Conservation (phyloP, 1,284 basidiomycete species). For the Melanopsichium pennsylvanicum region DNA sequence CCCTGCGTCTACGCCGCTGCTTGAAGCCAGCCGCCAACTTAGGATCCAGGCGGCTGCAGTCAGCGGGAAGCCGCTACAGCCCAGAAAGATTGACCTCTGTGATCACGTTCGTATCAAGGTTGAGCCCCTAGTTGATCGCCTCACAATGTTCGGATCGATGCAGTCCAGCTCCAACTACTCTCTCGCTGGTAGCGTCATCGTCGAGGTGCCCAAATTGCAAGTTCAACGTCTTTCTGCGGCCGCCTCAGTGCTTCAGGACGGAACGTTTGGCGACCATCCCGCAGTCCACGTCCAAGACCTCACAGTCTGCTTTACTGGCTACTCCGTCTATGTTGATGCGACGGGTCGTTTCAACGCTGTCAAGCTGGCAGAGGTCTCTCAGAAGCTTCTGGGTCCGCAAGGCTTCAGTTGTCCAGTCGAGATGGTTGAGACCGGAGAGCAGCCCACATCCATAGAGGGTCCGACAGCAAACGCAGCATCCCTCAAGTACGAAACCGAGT, state of each 20-base stretch:
- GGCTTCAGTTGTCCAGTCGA: conserved; percentile 28
- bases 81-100: conserved; percentile 20
- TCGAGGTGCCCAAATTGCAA: conserved; percentile 37
- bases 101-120: conserved; percentile 27
- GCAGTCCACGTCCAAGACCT: conserved; percentile 47
- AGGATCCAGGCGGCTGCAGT: conserved; percentile 9
- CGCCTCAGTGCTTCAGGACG: conserved; percentile 18
- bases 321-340: conserved; percentile 60
- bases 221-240: conserved; percentile 24
- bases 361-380: conserved; percentile 47
- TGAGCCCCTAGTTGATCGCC: conserved; percentile 46
- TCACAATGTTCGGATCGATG: conserved; percentile 64
- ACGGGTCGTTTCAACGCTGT: conserved; percentile 59
- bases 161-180: conserved; percentile 64
- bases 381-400: conserved; percentile 50
- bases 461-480: not conserved
- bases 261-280: conserved; percentile 9
- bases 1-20: conserved; percentile 27
- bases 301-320: conserved; percentile 53
- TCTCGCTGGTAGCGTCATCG: conserved; percentile 53
- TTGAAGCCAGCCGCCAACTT: conserved; percentile 28
- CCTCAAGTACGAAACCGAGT: conserved; percentile 58
- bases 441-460: not conserved
- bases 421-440: conserved; percentile 12
- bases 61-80: conserved; percentile 5